These are phyloP conservation scores for Yamadazyma kitorensis DNA, from an alignment of 805 yeast species.

Conservation along the genomic window DNA sequence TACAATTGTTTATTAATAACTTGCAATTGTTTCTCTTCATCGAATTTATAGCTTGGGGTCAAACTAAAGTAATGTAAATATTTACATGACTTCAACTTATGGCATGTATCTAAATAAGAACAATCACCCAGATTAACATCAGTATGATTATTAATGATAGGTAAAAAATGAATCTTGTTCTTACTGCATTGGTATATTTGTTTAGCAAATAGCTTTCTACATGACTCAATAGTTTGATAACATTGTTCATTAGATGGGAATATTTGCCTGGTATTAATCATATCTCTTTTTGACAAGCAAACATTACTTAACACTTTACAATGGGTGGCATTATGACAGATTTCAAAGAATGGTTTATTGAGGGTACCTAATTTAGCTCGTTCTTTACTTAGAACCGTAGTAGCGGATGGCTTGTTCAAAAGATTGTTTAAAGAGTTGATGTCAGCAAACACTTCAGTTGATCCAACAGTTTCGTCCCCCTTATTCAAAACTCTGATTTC, in stretches of 20 bases:
- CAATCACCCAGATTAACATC: slow-evolving; percentile 82
- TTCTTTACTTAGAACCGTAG: slow-evolving; percentile 36
- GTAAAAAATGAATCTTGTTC: slow-evolving; percentile 27
- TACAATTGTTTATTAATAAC: slow-evolving; percentile 9
- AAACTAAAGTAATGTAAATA: slow-evolving; percentile 72
- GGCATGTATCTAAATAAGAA: slow-evolving; percentile 92
- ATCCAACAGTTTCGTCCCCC: too few species aligned
- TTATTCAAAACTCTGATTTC: too few species aligned
- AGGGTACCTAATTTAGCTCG: slow-evolving; percentile 38
- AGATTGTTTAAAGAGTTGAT: slow-evolving; percentile 1
- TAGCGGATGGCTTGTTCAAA: slow-evolving; percentile 33
- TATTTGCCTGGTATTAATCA: slow-evolving; percentile 9
- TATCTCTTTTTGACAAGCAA: slow-evolving; percentile 21
- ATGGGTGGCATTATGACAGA: slow-evolving; percentile 46
- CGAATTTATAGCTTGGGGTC: slow-evolving; percentile 28
- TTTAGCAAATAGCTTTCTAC: slow-evolving; percentile 14
- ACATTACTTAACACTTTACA: slow-evolving; percentile 21
- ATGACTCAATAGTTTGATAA: slow-evolving; percentile 15
- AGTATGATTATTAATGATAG: slow-evolving; percentile 46
- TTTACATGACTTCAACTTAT: slow-evolving; percentile 74
- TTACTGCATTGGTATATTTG: slow-evolving; percentile 22
- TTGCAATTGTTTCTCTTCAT: slow-evolving; percentile 1
- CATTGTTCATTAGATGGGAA: slow-evolving; percentile 12
- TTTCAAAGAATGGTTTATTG: slow-evolving; percentile 44
- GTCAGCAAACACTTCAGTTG: too few species aligned